Evolutionary conservation across 148 eudicot species (phyloP).

Genomic region (Fallopia convolvulus): DNA sequence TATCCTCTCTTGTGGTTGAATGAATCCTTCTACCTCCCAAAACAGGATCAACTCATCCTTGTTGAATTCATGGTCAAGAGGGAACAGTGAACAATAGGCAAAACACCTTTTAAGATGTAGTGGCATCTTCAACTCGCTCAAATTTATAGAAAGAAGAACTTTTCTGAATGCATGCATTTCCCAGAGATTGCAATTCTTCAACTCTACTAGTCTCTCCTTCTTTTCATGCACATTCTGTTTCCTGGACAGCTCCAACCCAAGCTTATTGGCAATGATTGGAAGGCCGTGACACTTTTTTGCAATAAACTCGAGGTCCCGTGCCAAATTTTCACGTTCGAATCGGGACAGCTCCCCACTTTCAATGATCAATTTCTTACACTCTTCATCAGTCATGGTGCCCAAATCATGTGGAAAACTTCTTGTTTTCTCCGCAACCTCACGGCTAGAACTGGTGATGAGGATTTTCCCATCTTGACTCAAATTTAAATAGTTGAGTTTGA

Average conservation of each 20-base stretch:
- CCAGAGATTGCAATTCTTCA: background rate
- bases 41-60: background rate
- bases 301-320: background rate
- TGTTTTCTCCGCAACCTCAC: background rate
- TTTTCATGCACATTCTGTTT: background rate
- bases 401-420: background rate
- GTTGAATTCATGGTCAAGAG: background rate
- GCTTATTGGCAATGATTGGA: background rate
- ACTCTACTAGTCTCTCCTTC: background rate
- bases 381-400: background rate
- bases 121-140: background rate
- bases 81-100: background rate
- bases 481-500: background rate
- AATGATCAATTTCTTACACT: background rate
- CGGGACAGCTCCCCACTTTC: background rate
- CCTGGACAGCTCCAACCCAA: background rate
- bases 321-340: background rate
- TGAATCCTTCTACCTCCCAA: background rate
- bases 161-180: background rate
- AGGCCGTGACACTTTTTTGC: background rate
- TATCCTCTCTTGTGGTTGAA: background rate
- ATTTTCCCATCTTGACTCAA: background rate
- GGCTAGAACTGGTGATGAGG: background rate
- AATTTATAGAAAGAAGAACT: background rate
- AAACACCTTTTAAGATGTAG: background rate